Percentiles rank a stretch among this genome's conserved stretches.
Evolutionary conservation across 495 filamentous ascomycete species (phyloP).

Genomic region (Aspergillus avenaceus): DNA sequence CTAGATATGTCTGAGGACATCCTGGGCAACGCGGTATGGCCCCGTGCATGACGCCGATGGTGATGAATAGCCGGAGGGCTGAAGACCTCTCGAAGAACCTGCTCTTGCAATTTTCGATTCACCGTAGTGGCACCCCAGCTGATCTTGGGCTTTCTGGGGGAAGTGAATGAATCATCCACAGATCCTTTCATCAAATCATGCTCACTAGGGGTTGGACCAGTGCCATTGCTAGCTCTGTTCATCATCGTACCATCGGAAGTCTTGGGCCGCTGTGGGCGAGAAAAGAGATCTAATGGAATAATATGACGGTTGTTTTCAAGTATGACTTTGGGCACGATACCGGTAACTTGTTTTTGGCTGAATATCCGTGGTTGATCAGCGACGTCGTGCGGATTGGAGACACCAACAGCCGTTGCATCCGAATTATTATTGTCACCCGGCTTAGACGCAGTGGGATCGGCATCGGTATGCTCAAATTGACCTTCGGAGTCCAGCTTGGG

Average conservation of each 20-base stretch:
- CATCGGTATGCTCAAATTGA: conserved; percentile 18
- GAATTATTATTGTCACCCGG: conserved; percentile 14
- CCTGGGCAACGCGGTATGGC: conserved; percentile 53
- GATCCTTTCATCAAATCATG: not conserved
- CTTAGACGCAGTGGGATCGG: conserved; percentile 1
- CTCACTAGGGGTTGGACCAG: conserved; percentile 10
- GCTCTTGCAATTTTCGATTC: conserved; percentile 80
- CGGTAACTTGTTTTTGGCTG: conserved; percentile 68
- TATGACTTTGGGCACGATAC: conserved; percentile 80
- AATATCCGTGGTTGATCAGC: conserved; percentile 59
- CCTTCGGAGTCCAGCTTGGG: conserved; percentile 50
- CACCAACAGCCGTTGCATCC: conserved; percentile 15
- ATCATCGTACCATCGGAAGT: conserved; percentile 22
- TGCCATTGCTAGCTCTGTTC: conserved; percentile 12
- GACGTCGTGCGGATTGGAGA: conserved; percentile 14
- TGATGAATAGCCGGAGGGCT: conserved; percentile 73
- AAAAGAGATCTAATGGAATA: conserved; percentile 78
- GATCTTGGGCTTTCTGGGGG: conserved; percentile 36
- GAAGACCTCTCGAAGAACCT: conserved; percentile 94
- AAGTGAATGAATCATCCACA: conserved; percentile 3
- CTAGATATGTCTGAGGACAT: conserved; percentile 32
- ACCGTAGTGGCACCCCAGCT: conserved; percentile 97
- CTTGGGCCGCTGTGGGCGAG: conserved; percentile 25
- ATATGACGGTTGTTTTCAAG: conserved; percentile 96
- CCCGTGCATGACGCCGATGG: conserved; percentile 56